Conservation (phyloP, 2,329 filamentous ascomycete genomes). For the Nannizziopsis barbatae region DNA sequence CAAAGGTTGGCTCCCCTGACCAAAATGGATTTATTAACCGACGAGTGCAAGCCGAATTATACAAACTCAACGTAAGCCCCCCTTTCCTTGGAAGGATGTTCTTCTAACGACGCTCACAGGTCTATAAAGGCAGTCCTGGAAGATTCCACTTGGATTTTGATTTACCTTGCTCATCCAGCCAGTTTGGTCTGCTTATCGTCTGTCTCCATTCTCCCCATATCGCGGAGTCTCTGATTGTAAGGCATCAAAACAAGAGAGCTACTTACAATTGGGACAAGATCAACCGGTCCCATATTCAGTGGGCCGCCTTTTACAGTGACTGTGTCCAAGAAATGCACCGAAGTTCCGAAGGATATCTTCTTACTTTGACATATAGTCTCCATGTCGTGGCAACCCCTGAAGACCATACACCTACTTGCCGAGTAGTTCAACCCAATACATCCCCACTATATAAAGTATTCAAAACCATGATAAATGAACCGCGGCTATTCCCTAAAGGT, state of each 20-base stretch:
- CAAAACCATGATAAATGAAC: slow-evolving; percentile 22
- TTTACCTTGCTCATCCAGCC: slow-evolving; percentile 39
- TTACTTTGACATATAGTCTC: slow-evolving; percentile 52
- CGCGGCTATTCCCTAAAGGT: slow-evolving; percentile 32
- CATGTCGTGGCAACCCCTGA: slow-evolving; percentile 33
- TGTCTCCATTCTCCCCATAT: slow-evolving; percentile 35
- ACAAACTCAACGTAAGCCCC: no score
- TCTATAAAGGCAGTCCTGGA: slow-evolving; percentile 43
- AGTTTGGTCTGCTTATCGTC: slow-evolving; percentile 47
- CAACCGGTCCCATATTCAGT: slow-evolving; percentile 22
- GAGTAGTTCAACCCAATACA: slow-evolving; percentile 23
- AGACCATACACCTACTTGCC: slow-evolving; percentile 13
- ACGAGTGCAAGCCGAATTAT: no score
- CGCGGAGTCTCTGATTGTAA: slow-evolving; percentile 27
- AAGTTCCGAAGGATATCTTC: slow-evolving; percentile 41
- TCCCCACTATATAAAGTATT: slow-evolving; percentile 31
- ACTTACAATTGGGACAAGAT: slow-evolving; percentile 22
- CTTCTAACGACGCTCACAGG: no score
- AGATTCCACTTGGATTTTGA: slow-evolving; percentile 45
- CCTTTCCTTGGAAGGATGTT: no score
- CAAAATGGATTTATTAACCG: no score
- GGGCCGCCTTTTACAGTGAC: slow-evolving; percentile 31
- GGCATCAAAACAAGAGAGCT: slow-evolving; percentile 22
- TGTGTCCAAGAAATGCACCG: slow-evolving; percentile 33
- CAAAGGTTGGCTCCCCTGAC: no score